Evolutionary conservation across 441 rosid species (phyloP), one percentile per base, ranked within the genome.

Genomic region (Gossypium schwendimanii): DNA sequence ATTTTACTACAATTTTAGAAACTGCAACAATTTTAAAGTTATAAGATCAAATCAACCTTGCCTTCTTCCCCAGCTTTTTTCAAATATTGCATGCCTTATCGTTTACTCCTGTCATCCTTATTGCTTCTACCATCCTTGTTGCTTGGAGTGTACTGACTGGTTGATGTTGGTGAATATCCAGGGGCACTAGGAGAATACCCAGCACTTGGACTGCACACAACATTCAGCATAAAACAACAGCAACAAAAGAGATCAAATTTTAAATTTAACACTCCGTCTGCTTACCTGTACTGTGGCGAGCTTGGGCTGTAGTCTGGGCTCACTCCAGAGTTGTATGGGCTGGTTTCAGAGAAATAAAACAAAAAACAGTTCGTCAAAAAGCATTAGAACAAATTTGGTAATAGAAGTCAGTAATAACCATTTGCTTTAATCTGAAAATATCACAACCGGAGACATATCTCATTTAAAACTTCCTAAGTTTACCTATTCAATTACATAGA

Each of bases 131-230:
- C 93, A 60, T 81, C 88, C 80, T 88, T 86, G 18, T 80, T 80
- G 60, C 92, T 86, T 10, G 95, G 95, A 20, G 97, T 88, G 79
- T 86, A 89, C 80, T 91, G 99, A 80, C 98, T 86, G 11, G 97
- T 87, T 0, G 98, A 92, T 26, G 98, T 83, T 0, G 98, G 99
- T 4, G 96, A 92, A 76, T 92, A 88, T 47, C 99, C 96, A 0
- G 98, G 96, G 3, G 93, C 91, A 78, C 92, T 92, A 2, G 98
- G 98, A 1, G 98, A 92, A 71, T 95, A 95, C 54, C 98, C 97
- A 2, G 93, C 97, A 77, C 95, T 95, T n/a, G 94, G 97, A 78
- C 87, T 86, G 82, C 71, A 63, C 58, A 60, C 33, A 6, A 72
- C 69, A 41, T 53, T 28, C 6, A 10, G 2, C 11, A 52, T 59